phyloP scores from a whole-genome alignment of 805 yeast genomes.

The Candida jianshihensis region DNA sequence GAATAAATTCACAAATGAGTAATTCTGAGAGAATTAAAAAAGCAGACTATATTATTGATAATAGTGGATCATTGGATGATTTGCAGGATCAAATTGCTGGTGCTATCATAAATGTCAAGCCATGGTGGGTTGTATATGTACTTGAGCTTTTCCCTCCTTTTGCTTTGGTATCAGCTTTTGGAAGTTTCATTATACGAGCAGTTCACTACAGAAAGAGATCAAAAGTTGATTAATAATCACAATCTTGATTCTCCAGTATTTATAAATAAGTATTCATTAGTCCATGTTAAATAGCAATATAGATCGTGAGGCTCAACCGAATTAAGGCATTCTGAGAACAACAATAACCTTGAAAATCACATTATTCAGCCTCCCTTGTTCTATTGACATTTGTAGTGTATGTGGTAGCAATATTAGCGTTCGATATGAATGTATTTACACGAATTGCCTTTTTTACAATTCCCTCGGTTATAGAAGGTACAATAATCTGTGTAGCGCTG shows the following conservation, averaged over 20 bases:
- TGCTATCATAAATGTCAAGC: constrained; percentile 31
- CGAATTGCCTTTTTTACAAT: constrained; percentile 4
- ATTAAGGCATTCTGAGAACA: no score
- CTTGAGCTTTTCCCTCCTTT: constrained; percentile 36
- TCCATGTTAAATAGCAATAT: no score
- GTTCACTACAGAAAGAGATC: constrained; percentile 1
- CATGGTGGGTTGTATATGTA: constrained; percentile 25
- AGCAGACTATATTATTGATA: constrained; percentile 66
- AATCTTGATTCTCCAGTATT: no score
- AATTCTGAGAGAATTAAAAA: constrained; percentile 45
- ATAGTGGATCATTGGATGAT: constrained; percentile 40
- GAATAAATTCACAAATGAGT: constrained; percentile 76
- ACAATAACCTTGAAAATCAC: no score
- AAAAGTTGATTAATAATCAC: not conserved
- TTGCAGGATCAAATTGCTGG: constrained; percentile 37
- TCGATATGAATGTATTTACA: constrained; percentile 6
- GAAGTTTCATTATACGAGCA: constrained; percentile 6
- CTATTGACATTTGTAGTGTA: no score
- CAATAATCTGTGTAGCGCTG: not conserved
- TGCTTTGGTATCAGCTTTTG: constrained; percentile 21
- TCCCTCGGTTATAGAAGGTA: not conserved
- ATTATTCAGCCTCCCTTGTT: no score
- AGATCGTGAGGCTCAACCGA: no score
- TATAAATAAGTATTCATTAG: no score
- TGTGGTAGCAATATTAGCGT: no score